Evolutionary conservation across 495 filamentous ascomycete genomes (phyloP).

Genomic region (Lophiotrema nucula): DNA sequence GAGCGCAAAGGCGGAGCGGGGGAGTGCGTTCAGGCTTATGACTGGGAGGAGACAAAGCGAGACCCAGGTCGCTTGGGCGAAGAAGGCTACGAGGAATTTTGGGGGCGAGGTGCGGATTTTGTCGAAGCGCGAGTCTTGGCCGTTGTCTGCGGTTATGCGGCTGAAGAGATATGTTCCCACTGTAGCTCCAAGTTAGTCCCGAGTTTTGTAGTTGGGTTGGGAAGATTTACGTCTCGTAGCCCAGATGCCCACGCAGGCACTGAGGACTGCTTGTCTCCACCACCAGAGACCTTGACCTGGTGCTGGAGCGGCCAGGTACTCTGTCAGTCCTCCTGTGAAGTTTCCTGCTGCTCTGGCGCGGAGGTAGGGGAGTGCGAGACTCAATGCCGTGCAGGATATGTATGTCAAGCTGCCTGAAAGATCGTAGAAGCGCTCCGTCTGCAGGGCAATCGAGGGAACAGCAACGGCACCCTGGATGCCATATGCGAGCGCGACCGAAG

Average conservation of each 20-base stretch:
- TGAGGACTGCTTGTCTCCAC: conserved; percentile 62
- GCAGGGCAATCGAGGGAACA: conserved; percentile 56
- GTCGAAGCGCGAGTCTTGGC: conserved; percentile 62
- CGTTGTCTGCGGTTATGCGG: conserved; percentile 50
- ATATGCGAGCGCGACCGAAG: conserved; percentile 56
- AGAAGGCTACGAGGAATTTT: conserved; percentile 56
- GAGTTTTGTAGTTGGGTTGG: not conserved
- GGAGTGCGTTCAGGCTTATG: conserved; percentile 58
- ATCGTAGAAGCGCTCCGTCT: conserved; percentile 65
- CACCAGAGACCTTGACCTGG: conserved; percentile 45
- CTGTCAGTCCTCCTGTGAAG: conserved; percentile 34
- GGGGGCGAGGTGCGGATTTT: conserved; percentile 52
- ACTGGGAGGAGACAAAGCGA: conserved; percentile 61
- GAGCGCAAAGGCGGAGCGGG: conserved; percentile 41
- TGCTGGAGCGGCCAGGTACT: conserved; percentile 25
- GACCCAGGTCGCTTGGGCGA: conserved; percentile 62
- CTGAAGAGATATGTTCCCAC: conserved; percentile 61
- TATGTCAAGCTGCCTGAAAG: conserved; percentile 62
- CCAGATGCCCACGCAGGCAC: conserved; percentile 57
- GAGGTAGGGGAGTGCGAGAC: conserved; percentile 59
- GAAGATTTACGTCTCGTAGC: conserved; percentile 52
- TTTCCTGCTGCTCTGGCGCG: conserved; percentile 33
- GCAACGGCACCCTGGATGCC: conserved; percentile 56
- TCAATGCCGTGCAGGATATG: conserved; percentile 55
- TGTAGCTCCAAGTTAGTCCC: conserved; percentile 30